Percentiles rank a stretch among this genome's conserved stretches.
Conservation (phyloP, 2,329 filamentous ascomycete genomes). For the Amphichorda felina region DNA sequence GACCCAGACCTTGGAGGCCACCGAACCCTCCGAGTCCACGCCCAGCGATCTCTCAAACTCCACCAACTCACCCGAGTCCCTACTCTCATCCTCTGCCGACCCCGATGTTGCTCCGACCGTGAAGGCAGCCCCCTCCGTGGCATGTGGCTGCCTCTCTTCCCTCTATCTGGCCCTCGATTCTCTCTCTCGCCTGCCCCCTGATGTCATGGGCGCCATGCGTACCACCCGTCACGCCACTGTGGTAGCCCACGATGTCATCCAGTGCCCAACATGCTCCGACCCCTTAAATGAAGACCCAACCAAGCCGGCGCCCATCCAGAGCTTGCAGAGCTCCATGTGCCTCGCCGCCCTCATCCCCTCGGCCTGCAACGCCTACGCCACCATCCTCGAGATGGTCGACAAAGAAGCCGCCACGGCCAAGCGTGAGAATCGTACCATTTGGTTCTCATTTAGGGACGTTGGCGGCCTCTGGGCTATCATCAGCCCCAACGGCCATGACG, state of each 20-base stretch:
- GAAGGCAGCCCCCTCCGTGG: conserved; percentile 14
- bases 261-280: conserved; percentile 36
- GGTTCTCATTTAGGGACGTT: conserved; percentile 31
- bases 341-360: conserved; percentile 45
- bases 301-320: conserved; percentile 28
- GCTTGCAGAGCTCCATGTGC: conserved; percentile 47
- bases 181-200: conserved; percentile 31
- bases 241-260: conserved; percentile 36
- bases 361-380: conserved; percentile 43
- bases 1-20: not conserved
- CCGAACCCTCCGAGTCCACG: conserved; percentile 8
- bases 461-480: conserved; percentile 24
- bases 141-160: conserved; percentile 35
- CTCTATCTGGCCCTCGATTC: conserved; percentile 39
- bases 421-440: conserved; percentile 25
- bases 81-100: not conserved
- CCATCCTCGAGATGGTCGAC: conserved; percentile 43
- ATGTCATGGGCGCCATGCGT: conserved; percentile 32
- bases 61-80: conserved; percentile 7
- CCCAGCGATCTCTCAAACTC: conserved; percentile 12
- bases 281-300: conserved; percentile 19
- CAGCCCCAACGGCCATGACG: conserved; percentile 4
- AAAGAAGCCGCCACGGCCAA: conserved; percentile 32
- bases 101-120: conserved; percentile 3
- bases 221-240: conserved; percentile 34